Evolutionary conservation across 129 eudicot genomes (phyloP).

Genomic region (sunflower (Helianthus annuus)): HanXRQr2.0-SUNRISE NC_035436.2:26046579-26047078

Average conservation of each 20-base stretch:
- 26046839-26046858: not conserved
- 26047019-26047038: slow-evolving; percentile 71
- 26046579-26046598: not conserved
- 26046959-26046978: not conserved
- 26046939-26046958: not conserved
- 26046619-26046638: not conserved
- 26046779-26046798: not conserved
- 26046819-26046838: not conserved
- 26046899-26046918: not conserved
- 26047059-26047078: slow-evolving; percentile 66
- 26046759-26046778: not conserved
- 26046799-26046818: not conserved
- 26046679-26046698: not conserved
- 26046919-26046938: not conserved
- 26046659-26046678: not conserved
- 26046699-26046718: not conserved
- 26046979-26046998: slow-evolving; percentile 37
- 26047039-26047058: slow-evolving; percentile 72
- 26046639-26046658: not conserved
- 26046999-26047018: slow-evolving; percentile 70
- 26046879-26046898: not conserved
- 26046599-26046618: not conserved
- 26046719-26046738: not conserved
- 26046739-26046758: not conserved
- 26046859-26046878: slow-evolving; percentile 1